Evolutionary conservation across 2,329 filamentous ascomycete genomes (phyloP).

Genomic region (Teratosphaeria nubilosa): DNA sequence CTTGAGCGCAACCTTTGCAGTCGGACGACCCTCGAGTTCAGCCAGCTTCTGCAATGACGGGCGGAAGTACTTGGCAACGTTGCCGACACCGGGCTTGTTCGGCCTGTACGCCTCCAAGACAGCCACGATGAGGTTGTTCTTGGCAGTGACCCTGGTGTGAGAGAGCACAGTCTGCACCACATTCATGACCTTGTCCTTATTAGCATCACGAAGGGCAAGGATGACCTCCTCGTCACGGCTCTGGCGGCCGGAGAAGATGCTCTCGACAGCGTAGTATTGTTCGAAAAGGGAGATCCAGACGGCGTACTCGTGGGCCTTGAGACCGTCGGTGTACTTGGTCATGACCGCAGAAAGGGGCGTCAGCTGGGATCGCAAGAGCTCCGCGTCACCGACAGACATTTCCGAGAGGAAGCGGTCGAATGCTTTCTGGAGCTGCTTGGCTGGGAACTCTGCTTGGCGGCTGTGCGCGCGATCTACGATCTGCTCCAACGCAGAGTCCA

Average conservation of each 20-base stretch:
- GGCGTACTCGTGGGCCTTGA: constrained; percentile 80
- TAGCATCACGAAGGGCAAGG: constrained; percentile 84
- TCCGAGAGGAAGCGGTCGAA: constrained; percentile 85
- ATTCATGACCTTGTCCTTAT: constrained; percentile 81
- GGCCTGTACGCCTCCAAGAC: constrained; percentile 91
- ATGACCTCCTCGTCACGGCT: constrained; percentile 89
- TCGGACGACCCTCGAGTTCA: constrained; percentile 75
- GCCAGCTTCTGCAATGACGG: constrained; percentile 74
- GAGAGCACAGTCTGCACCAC: constrained; percentile 87
- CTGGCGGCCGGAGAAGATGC: constrained; percentile 74
- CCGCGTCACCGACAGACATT: constrained; percentile 60
- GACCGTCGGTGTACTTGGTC: constrained; percentile 69
- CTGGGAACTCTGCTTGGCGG: constrained; percentile 79
- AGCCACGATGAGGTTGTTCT: constrained; percentile 87
- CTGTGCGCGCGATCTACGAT: constrained; percentile 74
- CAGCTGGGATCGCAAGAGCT: constrained; percentile 62
- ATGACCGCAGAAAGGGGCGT: constrained; percentile 69
- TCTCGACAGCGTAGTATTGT: constrained; percentile 74
- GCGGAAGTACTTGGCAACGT: constrained; percentile 80
- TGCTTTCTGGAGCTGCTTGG: constrained; percentile 74
- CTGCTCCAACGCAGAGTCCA: constrained; percentile 71
- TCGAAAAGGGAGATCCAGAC: constrained; percentile 73
- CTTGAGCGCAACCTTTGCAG: constrained; percentile 94
- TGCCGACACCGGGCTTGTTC: constrained; percentile 83
- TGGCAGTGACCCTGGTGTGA: constrained; percentile 81